phyloP scores from a whole-genome alignment of 1,139 yeast genomes.

The Williopsis jadinii region DNA sequence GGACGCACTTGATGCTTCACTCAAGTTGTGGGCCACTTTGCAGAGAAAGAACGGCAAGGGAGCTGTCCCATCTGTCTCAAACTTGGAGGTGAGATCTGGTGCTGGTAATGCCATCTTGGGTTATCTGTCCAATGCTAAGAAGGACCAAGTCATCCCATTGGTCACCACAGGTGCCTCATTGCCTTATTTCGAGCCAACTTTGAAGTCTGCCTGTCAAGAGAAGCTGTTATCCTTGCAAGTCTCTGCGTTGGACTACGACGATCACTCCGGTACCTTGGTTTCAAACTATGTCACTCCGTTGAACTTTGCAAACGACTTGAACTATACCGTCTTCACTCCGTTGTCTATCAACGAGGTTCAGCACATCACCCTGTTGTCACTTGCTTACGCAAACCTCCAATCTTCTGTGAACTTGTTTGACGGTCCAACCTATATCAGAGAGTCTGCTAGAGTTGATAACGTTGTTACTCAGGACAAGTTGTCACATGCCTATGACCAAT shows the following conservation, averaged over 20 bases:
- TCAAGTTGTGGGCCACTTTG: slow-evolving; percentile 56
- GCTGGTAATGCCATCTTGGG: slow-evolving; percentile 80
- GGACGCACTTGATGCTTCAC: slow-evolving; percentile 37
- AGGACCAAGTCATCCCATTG: slow-evolving; percentile 32
- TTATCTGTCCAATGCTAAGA: slow-evolving; percentile 39
- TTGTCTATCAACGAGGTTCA: slow-evolving; percentile 57
- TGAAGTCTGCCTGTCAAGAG: slow-evolving; percentile 29
- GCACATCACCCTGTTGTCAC: slow-evolving; percentile 58
- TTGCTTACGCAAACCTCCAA: slow-evolving; percentile 52
- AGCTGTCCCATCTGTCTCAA: slow-evolving; percentile 48
- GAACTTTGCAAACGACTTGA: slow-evolving; percentile 55
- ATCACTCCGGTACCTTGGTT: slow-evolving; percentile 41
- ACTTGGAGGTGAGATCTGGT: slow-evolving; percentile 75
- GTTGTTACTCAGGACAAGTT: slow-evolving; percentile 42
- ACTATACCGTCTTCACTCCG: slow-evolving; percentile 70
- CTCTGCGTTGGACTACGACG: slow-evolving; percentile 65
- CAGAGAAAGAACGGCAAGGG: slow-evolving; percentile 48
- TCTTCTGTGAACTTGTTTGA: slow-evolving; percentile 73
- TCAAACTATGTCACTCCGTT: slow-evolving; percentile 66
- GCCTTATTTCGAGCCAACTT: slow-evolving; percentile 55
- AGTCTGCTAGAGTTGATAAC: slow-evolving; percentile 42
- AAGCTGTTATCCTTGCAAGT: slow-evolving; percentile 54
- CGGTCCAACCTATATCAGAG: slow-evolving; percentile 63
- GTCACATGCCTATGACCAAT: slow-evolving; percentile 34
- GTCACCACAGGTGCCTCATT: slow-evolving; percentile 66